phyloP scores from a whole-genome alignment of 202 grass and related monocot genomes.

The Brachypodium distachyon region DNA sequence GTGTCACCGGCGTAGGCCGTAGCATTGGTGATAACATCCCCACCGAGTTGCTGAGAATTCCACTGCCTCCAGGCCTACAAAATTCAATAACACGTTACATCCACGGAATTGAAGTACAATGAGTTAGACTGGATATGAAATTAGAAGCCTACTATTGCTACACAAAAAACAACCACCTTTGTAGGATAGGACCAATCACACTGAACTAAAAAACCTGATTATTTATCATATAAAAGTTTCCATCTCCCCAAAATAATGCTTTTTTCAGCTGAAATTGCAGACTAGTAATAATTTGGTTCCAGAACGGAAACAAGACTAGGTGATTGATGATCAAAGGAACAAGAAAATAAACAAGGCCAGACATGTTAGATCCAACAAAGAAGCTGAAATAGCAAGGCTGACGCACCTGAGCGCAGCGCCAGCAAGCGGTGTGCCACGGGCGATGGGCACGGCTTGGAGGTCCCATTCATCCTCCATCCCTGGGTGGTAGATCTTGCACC shows the following conservation, averaged over 20 bases:
- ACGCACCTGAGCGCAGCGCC: constrained; percentile 40
- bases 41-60: constrained; percentile 39
- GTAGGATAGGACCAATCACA: background rate
- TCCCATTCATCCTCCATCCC: constrained; percentile 75
- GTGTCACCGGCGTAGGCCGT: constrained; percentile 8
- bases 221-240: background rate
- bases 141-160: background rate
- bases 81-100: constrained; percentile 12
- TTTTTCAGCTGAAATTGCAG: background rate
- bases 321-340: background rate
- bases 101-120: background rate
- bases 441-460: constrained; percentile 60
- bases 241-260: background rate
- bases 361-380: background rate
- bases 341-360: background rate
- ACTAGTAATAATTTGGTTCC: background rate
- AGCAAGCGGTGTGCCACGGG: constrained; percentile 20
- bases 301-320: background rate
- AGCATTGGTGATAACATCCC: constrained; percentile 28
- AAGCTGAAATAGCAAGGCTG: background rate
- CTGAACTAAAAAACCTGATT: background rate
- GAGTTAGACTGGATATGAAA: background rate
- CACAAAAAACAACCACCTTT: constrained; percentile 9
- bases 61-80: constrained; percentile 37
- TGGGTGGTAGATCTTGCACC: constrained; percentile 66